phyloP scores from a whole-genome alignment of 2,329 filamentous ascomycete genomes.

The Dactylellina parvicollis region DNA sequence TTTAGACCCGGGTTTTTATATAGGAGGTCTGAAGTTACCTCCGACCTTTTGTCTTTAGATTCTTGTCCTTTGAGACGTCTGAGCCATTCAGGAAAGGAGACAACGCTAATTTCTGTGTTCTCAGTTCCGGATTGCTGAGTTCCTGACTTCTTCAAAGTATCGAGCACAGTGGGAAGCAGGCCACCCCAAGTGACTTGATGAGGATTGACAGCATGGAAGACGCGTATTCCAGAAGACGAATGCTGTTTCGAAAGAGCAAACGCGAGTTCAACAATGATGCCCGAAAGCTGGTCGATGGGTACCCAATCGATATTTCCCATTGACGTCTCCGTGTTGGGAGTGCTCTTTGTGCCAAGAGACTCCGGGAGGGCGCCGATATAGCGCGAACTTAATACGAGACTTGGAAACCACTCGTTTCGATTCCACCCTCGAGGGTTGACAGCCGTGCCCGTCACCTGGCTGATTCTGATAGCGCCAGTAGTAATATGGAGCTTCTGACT shows the following conservation, averaged over 20 bases:
- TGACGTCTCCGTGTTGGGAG: background rate
- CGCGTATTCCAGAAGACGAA: background rate
- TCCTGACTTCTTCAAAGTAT: background rate
- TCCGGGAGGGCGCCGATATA: slow-evolving; percentile 57
- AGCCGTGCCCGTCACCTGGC: slow-evolving; percentile 67
- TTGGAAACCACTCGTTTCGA: slow-evolving; percentile 65
- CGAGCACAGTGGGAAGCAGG: background rate
- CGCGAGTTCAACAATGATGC: background rate
- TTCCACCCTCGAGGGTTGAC: slow-evolving; percentile 68
- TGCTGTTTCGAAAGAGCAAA: background rate
- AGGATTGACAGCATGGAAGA: slow-evolving; percentile 2
- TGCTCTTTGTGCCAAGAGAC: background rate
- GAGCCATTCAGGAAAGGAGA: background rate
- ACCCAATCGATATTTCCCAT: background rate
- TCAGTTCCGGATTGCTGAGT: background rate
- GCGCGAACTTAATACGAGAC: slow-evolving; percentile 66
- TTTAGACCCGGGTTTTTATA: background rate
- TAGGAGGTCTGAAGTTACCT: background rate
- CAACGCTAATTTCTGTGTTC: background rate
- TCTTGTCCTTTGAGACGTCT: background rate
- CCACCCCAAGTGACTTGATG: background rate
- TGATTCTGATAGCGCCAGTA: slow-evolving; percentile 64
- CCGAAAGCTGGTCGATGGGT: background rate
- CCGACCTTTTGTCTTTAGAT: background rate
- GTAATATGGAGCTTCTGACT: slow-evolving; percentile 64